phyloP scores from a whole-genome alignment of 306 rosid genomes.

The Acacia acuminata region DNA sequence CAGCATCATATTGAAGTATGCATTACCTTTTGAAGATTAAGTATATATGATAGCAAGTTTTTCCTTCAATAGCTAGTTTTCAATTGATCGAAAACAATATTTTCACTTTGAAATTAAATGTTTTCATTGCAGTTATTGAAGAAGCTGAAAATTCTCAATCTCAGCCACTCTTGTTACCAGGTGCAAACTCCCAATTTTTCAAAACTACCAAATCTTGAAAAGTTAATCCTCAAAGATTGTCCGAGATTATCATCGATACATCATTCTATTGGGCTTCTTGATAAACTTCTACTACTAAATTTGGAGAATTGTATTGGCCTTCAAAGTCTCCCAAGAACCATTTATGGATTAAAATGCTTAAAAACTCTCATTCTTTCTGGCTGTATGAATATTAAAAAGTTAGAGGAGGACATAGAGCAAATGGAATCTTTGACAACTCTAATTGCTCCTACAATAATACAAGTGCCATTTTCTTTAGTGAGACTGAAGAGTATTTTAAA shows the following conservation, averaged over 20 bases:
- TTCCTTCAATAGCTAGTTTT: neutral
- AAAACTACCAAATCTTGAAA: neutral
- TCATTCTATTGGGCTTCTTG: neutral
- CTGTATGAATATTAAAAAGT: neutral
- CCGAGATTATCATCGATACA: neutral
- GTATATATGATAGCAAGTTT: neutral
- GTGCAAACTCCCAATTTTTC: neutral
- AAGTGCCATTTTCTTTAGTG: neutral
- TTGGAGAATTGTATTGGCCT: neutral
- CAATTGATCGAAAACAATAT: neutral
- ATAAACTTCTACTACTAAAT: neutral
- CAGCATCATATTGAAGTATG: neutral
- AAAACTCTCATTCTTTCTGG: constrained; percentile 9
- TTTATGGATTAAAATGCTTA: neutral
- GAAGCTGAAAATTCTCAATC: neutral
- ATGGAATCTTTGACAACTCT: neutral
- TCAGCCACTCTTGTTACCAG: neutral
- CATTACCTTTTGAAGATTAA: neutral
- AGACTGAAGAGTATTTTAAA: neutral
- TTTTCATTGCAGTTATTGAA: neutral
- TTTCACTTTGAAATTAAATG: neutral
- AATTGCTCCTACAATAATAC: neutral
- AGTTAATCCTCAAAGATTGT: neutral
- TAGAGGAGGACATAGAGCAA: neutral
- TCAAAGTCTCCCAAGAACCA: neutral